A percentile compares a stretch with the other conserved stretches of the same genome.
Evolutionary conservation across 2,329 filamentous ascomycete species (phyloP).

Genomic region (Phyllosticta citribraziliensis): DNA sequence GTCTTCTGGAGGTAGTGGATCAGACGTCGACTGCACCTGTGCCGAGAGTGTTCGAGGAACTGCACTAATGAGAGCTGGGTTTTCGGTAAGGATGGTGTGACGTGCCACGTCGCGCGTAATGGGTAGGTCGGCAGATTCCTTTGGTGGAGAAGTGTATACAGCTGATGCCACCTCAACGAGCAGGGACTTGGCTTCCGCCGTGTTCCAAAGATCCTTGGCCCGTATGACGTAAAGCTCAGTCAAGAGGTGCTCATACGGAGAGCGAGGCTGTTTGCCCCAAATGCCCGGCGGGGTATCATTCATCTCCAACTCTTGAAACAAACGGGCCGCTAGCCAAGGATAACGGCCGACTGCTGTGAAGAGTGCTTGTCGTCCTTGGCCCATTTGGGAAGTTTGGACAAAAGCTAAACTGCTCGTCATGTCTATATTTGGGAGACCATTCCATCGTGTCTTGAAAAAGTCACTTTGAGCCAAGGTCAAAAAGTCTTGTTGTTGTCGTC

Average conservation of each 20-base stretch:
- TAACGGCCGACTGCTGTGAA: slow-evolving; percentile 58
- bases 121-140: slow-evolving; percentile 26
- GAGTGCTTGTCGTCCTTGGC: slow-evolving; percentile 56
- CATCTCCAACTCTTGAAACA: slow-evolving; percentile 73
- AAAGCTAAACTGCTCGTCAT: slow-evolving; percentile 71
- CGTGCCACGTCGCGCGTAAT: slow-evolving; percentile 54
- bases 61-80: slow-evolving; percentile 58
- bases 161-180: slow-evolving; percentile 60
- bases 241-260: slow-evolving; percentile 57
- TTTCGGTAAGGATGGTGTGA: slow-evolving; percentile 69
- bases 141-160: slow-evolving; percentile 30
- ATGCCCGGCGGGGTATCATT: slow-evolving; percentile 65
- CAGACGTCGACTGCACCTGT: slow-evolving; percentile 54
- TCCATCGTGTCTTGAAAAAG: slow-evolving; percentile 39
- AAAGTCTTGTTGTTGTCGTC: slow-evolving; percentile 66
- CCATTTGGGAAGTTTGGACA: slow-evolving; percentile 57
- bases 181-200: slow-evolving; percentile 56
- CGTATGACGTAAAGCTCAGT: slow-evolving; percentile 66
- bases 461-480: slow-evolving; percentile 54
- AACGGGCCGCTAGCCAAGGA: slow-evolving; percentile 73
- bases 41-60: slow-evolving; percentile 56
- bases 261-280: slow-evolving; percentile 67
- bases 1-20: slow-evolving; percentile 65
- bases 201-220: slow-evolving; percentile 80
- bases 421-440: slow-evolving; percentile 57